phyloP scores from a whole-genome alignment of 352 stramenopile genomes.

The Phytophthora ramorum region DNA sequence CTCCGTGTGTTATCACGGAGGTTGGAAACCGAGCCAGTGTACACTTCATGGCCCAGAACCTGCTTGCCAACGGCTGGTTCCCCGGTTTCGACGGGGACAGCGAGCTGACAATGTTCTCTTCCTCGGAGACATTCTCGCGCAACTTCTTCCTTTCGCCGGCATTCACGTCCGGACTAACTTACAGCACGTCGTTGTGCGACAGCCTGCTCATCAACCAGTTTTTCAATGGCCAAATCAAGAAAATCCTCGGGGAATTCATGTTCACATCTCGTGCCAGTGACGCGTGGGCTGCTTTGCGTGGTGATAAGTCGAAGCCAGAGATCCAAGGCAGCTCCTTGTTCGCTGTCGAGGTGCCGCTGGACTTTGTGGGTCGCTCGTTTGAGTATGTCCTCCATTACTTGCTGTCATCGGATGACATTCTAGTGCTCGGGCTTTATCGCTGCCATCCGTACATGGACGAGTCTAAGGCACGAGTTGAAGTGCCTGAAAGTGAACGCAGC shows the following conservation, averaged over 20 bases:
- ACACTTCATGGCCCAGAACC: constrained; percentile 84
- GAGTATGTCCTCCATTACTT: constrained; percentile 87
- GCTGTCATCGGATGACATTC: constrained; percentile 80
- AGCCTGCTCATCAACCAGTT: constrained; percentile 91
- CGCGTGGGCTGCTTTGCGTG: constrained; percentile 41
- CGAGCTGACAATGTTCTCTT: constrained; percentile 51
- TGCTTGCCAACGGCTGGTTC: constrained; percentile 78
- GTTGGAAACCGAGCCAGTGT: constrained; percentile 84
- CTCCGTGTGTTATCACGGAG: constrained; percentile 78
- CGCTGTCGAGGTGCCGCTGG: constrained; percentile 77
- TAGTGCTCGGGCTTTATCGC: constrained; percentile 80
- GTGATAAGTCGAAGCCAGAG: constrained; percentile 41
- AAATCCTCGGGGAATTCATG: constrained; percentile 88
- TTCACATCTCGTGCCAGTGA: constrained; percentile 78
- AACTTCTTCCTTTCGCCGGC: constrained; percentile 85
- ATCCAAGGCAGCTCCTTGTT: constrained; percentile 81
- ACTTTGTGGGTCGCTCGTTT: constrained; percentile 85
- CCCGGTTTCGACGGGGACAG: constrained; percentile 31
- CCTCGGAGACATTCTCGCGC: constrained; percentile 64
- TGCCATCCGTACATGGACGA: constrained; percentile 64
- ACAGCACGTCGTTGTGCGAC: constrained; percentile 87
- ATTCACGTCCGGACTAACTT: constrained; percentile 85
- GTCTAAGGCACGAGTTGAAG: constrained; percentile 51
- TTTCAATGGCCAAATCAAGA: constrained; percentile 89
- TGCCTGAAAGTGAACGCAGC: constrained; percentile 67